Percentiles rank a stretch among this genome's conserved stretches.
Conservation (phyloP, 2,329 filamentous ascomycete genomes). For the Colletotrichum godetiae region DNA sequence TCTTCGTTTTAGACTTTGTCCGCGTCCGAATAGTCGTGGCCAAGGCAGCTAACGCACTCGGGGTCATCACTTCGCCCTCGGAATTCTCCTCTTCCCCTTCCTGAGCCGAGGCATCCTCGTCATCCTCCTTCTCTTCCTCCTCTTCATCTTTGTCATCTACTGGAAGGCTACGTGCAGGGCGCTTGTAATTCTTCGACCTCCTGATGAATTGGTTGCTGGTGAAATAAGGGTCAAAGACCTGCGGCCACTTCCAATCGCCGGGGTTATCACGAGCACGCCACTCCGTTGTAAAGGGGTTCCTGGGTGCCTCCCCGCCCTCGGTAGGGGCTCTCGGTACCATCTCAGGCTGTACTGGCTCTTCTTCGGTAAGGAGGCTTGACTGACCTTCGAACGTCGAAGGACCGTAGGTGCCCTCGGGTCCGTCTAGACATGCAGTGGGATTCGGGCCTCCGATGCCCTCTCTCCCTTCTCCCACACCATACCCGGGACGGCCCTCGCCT, state of each 20-base stretch:
- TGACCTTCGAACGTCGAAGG: neutral
- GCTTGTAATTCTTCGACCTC: constrained; percentile 11
- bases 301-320: constrained; percentile 21
- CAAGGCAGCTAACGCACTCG: neutral
- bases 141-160: constrained; percentile 28
- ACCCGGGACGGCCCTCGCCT: neutral
- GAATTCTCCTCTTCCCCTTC: neutral
- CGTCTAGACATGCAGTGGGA: constrained; percentile 10
- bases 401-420: constrained; percentile 12
- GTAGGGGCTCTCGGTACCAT: constrained; percentile 22
- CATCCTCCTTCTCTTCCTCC: neutral
- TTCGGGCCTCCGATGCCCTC: constrained; percentile 2
- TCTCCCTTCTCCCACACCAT: neutral
- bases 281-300: constrained; percentile 34
- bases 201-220: constrained; percentile 34
- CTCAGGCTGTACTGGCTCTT: neutral
- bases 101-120: neutral
- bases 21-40: neutral
- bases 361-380: neutral
- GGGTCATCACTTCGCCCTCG: neutral
- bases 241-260: neutral
- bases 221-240: constrained; percentile 22
- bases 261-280: constrained; percentile 24
- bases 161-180: constrained; percentile 6
- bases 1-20: neutral